A percentile compares a stretch with the other conserved stretches of the same genome.
Conservation (phyloP, 352 stramenopile genomes). For the Phytophthora hybrid region DNA sequence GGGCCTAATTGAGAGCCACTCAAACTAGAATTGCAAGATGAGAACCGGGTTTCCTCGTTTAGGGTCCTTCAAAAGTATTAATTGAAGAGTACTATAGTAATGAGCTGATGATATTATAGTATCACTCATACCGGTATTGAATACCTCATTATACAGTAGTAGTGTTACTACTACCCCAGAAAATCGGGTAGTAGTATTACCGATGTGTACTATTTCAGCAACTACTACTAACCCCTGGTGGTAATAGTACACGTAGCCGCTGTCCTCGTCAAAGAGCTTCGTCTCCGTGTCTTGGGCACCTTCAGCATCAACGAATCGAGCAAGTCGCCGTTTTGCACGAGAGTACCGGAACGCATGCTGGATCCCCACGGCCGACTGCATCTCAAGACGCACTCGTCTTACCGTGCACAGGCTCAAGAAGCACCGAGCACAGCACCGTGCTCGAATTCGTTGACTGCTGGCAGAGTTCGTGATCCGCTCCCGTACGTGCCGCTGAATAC, state of each 20-base stretch:
- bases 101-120: too few relatives aligned
- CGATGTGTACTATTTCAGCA: too few relatives aligned
- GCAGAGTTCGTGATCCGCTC: constrained; percentile 26
- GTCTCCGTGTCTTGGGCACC: constrained; percentile 12
- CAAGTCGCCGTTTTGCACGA: constrained; percentile 49
- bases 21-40: too few relatives aligned
- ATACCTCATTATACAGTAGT: too few relatives aligned
- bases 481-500: constrained; percentile 56
- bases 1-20: too few relatives aligned
- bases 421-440: constrained; percentile 47
- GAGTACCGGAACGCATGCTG: constrained; percentile 67
- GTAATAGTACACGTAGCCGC: constrained; percentile 77
- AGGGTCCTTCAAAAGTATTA: too few relatives aligned
- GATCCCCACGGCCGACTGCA: constrained; percentile 46
- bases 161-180: too few relatives aligned
- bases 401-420: constrained; percentile 49
- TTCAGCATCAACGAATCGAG: constrained; percentile 42
- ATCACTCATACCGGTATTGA: too few relatives aligned
- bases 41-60: too few relatives aligned
- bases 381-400: constrained; percentile 27
- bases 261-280: constrained; percentile 68
- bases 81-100: too few relatives aligned
- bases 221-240: too few relatives aligned
- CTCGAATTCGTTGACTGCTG: constrained; percentile 20
- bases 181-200: too few relatives aligned